These are phyloP conservation scores for Amylocystis lapponica DNA, from an alignment of 768 basidiomycete genomes.

Conservation along the genomic window DNA sequence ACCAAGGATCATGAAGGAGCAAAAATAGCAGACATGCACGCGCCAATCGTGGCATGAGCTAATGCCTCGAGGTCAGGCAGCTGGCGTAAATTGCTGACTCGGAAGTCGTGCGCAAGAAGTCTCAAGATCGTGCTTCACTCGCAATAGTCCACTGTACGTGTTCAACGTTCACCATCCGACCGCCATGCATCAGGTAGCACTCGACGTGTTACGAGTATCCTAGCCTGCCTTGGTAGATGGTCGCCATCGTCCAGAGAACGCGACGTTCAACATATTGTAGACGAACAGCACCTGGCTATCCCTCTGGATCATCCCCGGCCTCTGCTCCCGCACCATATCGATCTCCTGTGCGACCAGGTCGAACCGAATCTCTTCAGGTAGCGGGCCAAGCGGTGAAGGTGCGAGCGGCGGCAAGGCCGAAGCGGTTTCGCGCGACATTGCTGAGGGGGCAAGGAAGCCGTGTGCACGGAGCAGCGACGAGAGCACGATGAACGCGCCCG, in stretches of 20 bases:
- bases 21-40: too few species aligned
- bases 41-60: too few species aligned
- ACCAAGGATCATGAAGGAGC: too few species aligned
- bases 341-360: conserved; percentile 68
- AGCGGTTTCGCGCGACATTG: conserved; percentile 17
- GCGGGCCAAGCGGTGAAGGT: conserved; percentile 51
- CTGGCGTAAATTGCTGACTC: too few species aligned
- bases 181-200: background rate
- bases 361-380: conserved; percentile 40
- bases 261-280: conserved; percentile 43
- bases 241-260: too few species aligned
- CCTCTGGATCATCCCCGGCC: conserved; percentile 77
- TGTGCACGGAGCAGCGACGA: conserved; percentile 69
- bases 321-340: conserved; percentile 74
- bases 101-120: too few species aligned
- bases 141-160: background rate
- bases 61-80: too few species aligned
- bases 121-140: too few species aligned
- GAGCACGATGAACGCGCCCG: conserved; percentile 80
- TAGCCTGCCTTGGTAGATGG: too few species aligned
- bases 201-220: background rate
- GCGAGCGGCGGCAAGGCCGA: conserved; percentile 29
- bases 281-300: conserved; percentile 59
- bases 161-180: background rate
- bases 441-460: conserved; percentile 34